Evolutionary conservation across 352 stramenopile genomes (phyloP).

Genomic region (Phytophthora pluvialis): DNA sequence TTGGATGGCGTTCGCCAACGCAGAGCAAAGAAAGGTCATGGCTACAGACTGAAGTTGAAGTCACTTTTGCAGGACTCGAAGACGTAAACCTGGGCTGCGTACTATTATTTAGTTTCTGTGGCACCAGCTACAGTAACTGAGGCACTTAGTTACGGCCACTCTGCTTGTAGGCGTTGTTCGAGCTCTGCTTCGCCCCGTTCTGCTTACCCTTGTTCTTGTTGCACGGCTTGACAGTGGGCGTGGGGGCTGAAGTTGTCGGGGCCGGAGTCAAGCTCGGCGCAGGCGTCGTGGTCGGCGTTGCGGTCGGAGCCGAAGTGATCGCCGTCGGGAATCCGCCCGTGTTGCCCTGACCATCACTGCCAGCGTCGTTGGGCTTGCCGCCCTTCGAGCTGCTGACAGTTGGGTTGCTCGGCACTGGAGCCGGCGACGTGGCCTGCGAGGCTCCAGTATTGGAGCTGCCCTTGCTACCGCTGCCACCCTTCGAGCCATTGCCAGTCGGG

Average conservation of each 20-base stretch:
- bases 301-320: neutral
- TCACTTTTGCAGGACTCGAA: no score
- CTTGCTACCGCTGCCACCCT: neutral
- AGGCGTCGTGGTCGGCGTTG: neutral
- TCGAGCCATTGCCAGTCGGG: neutral
- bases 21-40: neutral
- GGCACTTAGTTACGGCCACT: slow-evolving; percentile 9
- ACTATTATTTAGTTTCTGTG: neutral
- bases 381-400: slow-evolving; percentile 3
- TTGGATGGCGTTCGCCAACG: neutral
- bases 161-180: slow-evolving; percentile 7
- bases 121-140: neutral
- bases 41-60: no score
- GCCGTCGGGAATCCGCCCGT: neutral
- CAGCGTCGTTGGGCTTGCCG: neutral
- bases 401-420: neutral
- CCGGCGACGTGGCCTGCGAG: neutral
- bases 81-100: neutral
- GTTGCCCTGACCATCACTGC: neutral
- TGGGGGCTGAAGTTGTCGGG: neutral
- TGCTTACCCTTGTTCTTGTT: slow-evolving; percentile 12
- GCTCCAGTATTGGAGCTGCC: slow-evolving; percentile 2
- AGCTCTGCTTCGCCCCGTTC: slow-evolving; percentile 8
- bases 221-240: slow-evolving; percentile 10
- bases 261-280: neutral